These are phyloP conservation scores for Carex parvula DNA, from an alignment of 176 grass and related monocot species.

Conservation along the genomic window DNA sequence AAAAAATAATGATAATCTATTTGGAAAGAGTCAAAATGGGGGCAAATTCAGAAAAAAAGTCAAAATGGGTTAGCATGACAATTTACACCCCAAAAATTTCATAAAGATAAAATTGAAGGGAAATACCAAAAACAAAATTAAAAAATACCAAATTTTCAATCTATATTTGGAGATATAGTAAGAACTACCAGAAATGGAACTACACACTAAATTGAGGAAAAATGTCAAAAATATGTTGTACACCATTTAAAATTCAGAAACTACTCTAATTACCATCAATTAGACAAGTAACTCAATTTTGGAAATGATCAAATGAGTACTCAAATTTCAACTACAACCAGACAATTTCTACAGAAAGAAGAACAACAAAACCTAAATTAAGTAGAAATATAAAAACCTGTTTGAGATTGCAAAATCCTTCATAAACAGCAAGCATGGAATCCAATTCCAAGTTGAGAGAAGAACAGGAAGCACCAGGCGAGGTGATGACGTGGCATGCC, in stretches of 20 bases:
- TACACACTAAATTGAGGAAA: background rate
- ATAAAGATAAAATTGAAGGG: background rate
- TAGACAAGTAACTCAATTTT: background rate
- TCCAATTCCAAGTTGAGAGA: constrained; percentile 45
- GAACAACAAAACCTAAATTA: background rate
- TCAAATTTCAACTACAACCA: background rate
- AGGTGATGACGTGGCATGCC: constrained; percentile 65
- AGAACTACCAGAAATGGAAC: background rate
- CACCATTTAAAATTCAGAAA: background rate
- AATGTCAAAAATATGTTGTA: background rate
- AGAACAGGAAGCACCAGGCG: constrained; percentile 31
- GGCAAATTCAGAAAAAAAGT: background rate
- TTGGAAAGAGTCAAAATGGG: background rate
- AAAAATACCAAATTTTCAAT: background rate
- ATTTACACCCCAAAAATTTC: background rate
- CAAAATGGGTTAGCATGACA: background rate
- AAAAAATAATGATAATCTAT: background rate
- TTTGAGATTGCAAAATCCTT: constrained; percentile 90
- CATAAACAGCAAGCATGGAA: constrained; percentile 81
- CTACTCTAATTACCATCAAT: background rate
- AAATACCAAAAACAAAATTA: background rate
- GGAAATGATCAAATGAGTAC: background rate
- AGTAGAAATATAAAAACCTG: constrained; percentile 38
- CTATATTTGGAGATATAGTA: background rate
- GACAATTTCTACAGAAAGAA: background rate